Base-by-base conservation (phyloP, 2,329 filamentous ascomycete genomes). In the Xylaria sp. region DNA sequence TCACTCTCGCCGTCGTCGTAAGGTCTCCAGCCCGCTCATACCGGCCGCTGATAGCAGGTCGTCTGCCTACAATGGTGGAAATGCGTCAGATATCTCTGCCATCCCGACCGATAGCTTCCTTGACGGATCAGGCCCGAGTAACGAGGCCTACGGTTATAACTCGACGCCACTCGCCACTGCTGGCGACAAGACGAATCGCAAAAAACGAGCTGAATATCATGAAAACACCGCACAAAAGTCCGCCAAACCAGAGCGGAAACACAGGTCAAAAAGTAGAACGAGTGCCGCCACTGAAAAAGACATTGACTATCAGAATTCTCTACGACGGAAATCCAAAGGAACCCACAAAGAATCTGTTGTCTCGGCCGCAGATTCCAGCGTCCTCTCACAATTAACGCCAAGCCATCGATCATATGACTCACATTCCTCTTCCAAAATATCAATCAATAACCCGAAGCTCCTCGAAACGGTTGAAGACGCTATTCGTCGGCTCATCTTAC, bases 401-500 rank as follows among this genome's bases (percentile, higher is more conserved):
- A 88, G 84, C 77, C 86, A 89, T 73, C 85, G 86, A 55, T 89
- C 87, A 0, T 80, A 84, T 67, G 86, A 88, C 72, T 84, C 86
- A 70, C 84, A 87, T 76, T 87, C 87, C 28, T 89, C 87, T 34
- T 84, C 83, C 25, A 81, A 83, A 28, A 93, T 93, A 2, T 95
- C 93, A 0, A 93, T 97, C 79, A 97, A 97, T 81, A 97, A 98
- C 76, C 94, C 94, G 0, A 96, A 94, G 78, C 83, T 98, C 1
- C 86, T 98, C 1, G 93, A 96, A 76, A 96, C 94, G 0, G 94
- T 98, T 2, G 94, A 98, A 81, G 94, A 97, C 81, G 94, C 94
- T 15, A 97, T 98, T 76, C 91, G 94, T 71, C 89, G 94, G 58
- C 86, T 97, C 59, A 97, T 98, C 63, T 83, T 99, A 2, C 96